Conservation (phyloP, 2,329 filamentous ascomycete species). For the Amauroascus verrucosus region DNA sequence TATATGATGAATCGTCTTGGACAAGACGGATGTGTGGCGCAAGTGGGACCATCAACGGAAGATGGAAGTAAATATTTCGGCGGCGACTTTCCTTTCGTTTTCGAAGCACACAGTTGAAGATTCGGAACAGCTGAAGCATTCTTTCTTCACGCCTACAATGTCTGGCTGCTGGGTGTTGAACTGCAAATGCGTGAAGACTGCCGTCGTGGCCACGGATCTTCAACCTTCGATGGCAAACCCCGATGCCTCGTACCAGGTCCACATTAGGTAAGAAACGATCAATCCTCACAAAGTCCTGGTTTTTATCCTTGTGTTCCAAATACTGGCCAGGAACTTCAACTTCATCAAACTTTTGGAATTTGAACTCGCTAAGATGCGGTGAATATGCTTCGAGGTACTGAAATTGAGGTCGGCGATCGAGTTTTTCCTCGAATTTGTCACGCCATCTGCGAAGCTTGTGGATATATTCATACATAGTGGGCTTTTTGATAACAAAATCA, state of each 20-base stretch:
- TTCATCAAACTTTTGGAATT: slow-evolving; percentile 96
- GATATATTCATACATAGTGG: slow-evolving; percentile 97
- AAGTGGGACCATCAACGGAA: slow-evolving; percentile 90
- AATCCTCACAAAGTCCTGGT: slow-evolving; percentile 94
- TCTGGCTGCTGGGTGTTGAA: slow-evolving; percentile 87
- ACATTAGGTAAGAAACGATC: slow-evolving; percentile 94
- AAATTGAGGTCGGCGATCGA: slow-evolving; percentile 68
- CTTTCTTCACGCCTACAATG: slow-evolving; percentile 91
- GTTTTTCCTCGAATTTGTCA: slow-evolving; percentile 94
- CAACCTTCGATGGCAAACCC: slow-evolving; percentile 80
- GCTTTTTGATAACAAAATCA: slow-evolving; percentile 93
- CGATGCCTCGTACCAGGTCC: slow-evolving; percentile 81
- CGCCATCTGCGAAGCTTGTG: slow-evolving; percentile 92
- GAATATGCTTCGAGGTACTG: slow-evolving; percentile 76
- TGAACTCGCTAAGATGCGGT: slow-evolving; percentile 87
- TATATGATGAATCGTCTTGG: slow-evolving; percentile 88
- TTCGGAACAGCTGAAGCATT: slow-evolving; percentile 90
- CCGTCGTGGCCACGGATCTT: slow-evolving; percentile 97
- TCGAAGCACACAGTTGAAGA: slow-evolving; percentile 83
- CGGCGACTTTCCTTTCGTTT: slow-evolving; percentile 93
- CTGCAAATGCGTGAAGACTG: slow-evolving; percentile 89
- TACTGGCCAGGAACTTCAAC: slow-evolving; percentile 98
- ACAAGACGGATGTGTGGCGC: slow-evolving; percentile 92
- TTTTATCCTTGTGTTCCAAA: slow-evolving; percentile 94
- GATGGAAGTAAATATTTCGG: slow-evolving; percentile 88